Evolutionary conservation across 1,284 basidiomycete genomes (phyloP).

Genomic region (Malassezia slooffiae): DNA sequence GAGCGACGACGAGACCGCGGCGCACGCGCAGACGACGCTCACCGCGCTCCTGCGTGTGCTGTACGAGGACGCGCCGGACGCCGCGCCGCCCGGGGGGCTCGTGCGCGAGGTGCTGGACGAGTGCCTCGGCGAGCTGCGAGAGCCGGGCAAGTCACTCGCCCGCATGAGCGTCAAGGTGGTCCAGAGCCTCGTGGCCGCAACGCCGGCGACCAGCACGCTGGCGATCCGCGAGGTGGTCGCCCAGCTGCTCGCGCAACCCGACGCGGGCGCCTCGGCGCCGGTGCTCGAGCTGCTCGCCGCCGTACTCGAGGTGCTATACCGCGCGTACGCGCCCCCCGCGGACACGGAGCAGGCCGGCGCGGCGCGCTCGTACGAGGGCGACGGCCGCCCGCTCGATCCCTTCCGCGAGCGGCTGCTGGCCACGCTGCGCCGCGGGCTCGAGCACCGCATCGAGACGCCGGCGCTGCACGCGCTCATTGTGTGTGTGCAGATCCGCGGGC

Average conservation of each 20-base stretch:
- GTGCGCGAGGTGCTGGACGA: slow-evolving; percentile 35
- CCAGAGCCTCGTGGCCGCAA: slow-evolving; percentile 23
- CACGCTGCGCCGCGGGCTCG: slow-evolving; percentile 17
- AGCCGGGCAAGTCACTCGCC: slow-evolving; percentile 34
- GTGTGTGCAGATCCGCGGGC: slow-evolving; percentile 27
- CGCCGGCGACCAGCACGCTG: slow-evolving; percentile 19
- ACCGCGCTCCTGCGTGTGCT: slow-evolving; percentile 29
- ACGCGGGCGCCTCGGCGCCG: slow-evolving; percentile 20
- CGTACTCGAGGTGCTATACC: slow-evolving; percentile 26
- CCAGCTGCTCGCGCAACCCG: slow-evolving; percentile 18
- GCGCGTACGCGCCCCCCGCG: slow-evolving; percentile 19
- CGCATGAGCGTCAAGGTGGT: slow-evolving; percentile 26
- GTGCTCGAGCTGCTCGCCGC: slow-evolving; percentile 25
- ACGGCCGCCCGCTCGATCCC: slow-evolving; percentile 28
- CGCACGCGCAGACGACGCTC: slow-evolving; percentile 26
- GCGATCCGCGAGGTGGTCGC: slow-evolving; percentile 27
- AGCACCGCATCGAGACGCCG: slow-evolving; percentile 19
- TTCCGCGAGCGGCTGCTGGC: slow-evolving; percentile 28
- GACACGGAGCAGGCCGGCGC: background rate
- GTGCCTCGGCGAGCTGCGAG: slow-evolving; percentile 26
- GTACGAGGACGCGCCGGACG: slow-evolving; percentile 18
- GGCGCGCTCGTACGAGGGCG: slow-evolving; percentile 22
- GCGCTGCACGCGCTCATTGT: slow-evolving; percentile 28
- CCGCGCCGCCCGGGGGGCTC: slow-evolving; percentile 28
- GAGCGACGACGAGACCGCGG: slow-evolving; percentile 37